These are phyloP conservation scores for Thymus mandschuricus DNA, from an alignment of 257 asterid genomes.

Conservation along the genomic window DNA sequence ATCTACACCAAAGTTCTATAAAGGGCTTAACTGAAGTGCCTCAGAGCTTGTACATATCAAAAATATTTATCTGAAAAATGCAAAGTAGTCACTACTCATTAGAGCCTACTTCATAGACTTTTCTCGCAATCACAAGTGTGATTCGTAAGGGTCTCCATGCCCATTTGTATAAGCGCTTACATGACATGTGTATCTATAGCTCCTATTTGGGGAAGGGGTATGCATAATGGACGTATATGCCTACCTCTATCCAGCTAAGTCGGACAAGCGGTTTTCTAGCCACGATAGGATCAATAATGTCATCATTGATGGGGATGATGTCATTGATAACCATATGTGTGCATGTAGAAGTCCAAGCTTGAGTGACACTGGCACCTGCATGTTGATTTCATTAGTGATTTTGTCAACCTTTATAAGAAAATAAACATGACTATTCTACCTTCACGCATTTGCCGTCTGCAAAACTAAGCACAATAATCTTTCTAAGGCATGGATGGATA, in stretches of 20 bases:
- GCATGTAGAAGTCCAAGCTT: slow-evolving; percentile 66
- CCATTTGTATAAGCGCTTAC: neutral
- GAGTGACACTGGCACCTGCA: slow-evolving; percentile 66
- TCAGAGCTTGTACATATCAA: no score
- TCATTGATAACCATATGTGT: slow-evolving; percentile 85
- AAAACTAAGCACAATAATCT: neutral
- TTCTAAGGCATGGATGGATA: neutral
- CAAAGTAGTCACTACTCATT: no score
- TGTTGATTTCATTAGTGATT: slow-evolving; percentile 31
- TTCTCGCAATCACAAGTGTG: no score
- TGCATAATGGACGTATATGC: slow-evolving; percentile 19
- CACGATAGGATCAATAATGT: slow-evolving; percentile 60
- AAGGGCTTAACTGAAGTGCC: no score
- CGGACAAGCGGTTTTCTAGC: slow-evolving; percentile 61
- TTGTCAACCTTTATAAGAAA: slow-evolving; percentile 25
- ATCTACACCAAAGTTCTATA: neutral
- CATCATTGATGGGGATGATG: slow-evolving; percentile 53
- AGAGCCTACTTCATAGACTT: no score
- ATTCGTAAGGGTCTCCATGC: neutral
- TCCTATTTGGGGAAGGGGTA: neutral
- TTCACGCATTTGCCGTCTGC: neutral
- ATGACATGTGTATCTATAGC: neutral
- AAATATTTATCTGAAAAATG: no score
- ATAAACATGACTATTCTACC: slow-evolving; percentile 9
- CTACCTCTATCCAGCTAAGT: slow-evolving; percentile 84